Evolutionary conservation across 2,329 filamentous ascomycete genomes (phyloP), one percentile per base, ranked within the genome.

Genomic region (Davidsoniella neocaledoniae): DNA sequence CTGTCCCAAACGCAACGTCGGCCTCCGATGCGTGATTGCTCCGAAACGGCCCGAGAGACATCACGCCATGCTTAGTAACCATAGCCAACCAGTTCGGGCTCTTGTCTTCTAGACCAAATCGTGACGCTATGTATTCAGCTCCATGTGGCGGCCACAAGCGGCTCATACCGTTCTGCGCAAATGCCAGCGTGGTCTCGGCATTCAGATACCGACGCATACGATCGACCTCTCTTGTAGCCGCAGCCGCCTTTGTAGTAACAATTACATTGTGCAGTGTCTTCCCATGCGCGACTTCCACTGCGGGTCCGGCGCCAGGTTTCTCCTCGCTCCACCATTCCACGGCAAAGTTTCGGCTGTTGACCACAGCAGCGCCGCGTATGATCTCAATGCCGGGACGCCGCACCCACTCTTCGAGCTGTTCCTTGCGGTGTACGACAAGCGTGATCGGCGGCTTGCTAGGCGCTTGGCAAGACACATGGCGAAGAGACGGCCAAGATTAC

Each of bases 111-210:
- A n/a, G 40, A 2, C 60, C 56, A 49, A 67, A 74, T 16, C 72
- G 64, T 48, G 63, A 58, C 2, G 57, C 54, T 36, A 62, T 61
- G 57, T 75, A 76, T 1, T 59, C 52, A 3, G 57, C 55, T 2
- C 72, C 72, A 46, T 68, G 60, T 6, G 73, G 73, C 21, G 73
- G 72, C 73, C 73, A 77, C 14, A 76, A 61, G 55, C 68, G 71
- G 29, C 84, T 87, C 77, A 95, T 83, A 43, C 90, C 90, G 58
- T 94, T 94, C 58, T 95, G 88, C 21, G 86, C 67, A 58, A 95
- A 84, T 10, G 82, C 71, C n/a, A 95, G 76, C 0, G 84, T 83
- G n/a, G 80, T 85, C 3, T 70, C 63, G 2, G 66, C 62, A 54
- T 77, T 72, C 2, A 79, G 71, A 48, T 94, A 75, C 1, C 74